Evolutionary conservation across 2,329 filamentous ascomycete genomes (phyloP).

Genomic region (Monosporascus sp.): DNA sequence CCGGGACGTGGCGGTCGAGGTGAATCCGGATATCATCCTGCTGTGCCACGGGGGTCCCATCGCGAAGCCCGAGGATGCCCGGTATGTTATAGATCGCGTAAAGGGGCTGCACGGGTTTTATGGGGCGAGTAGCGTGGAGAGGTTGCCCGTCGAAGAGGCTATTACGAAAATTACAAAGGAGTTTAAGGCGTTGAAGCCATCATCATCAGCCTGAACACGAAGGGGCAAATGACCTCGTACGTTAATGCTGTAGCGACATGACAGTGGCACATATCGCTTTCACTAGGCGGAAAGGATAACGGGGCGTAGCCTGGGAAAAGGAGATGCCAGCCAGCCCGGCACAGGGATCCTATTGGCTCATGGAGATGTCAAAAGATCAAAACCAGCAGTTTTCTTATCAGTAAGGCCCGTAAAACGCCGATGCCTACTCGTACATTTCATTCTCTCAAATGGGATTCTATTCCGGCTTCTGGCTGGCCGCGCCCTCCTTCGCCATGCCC

Average conservation of each 20-base stretch:
- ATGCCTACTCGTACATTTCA: neutral
- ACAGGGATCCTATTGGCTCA: no score
- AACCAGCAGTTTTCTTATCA: no score
- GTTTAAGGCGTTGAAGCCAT: conserved; percentile 22
- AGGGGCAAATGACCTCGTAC: neutral
- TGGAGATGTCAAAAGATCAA: no score
- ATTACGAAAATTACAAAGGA: conserved; percentile 43
- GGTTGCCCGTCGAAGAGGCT: conserved; percentile 61
- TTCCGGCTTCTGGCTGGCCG: conserved; percentile 36
- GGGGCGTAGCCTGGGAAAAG: no score
- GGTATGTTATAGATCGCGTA: conserved; percentile 55
- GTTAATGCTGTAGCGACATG: no score
- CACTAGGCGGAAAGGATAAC: no score
- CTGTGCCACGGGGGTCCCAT: conserved; percentile 69
- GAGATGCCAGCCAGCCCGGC: no score
- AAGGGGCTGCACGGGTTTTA: conserved; percentile 67
- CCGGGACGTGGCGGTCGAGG: conserved; percentile 49
- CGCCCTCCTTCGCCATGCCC: conserved; percentile 63
- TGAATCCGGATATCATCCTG: conserved; percentile 57
- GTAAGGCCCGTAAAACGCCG: neutral
- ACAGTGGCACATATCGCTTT: no score
- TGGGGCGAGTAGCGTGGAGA: conserved; percentile 65
- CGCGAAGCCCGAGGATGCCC: conserved; percentile 56
- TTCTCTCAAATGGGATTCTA: conserved; percentile 2
- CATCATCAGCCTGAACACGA: neutral